Evolutionary conservation across 306 rosid species (phyloP).

Genomic region (Cicer chorassanicum): DNA sequence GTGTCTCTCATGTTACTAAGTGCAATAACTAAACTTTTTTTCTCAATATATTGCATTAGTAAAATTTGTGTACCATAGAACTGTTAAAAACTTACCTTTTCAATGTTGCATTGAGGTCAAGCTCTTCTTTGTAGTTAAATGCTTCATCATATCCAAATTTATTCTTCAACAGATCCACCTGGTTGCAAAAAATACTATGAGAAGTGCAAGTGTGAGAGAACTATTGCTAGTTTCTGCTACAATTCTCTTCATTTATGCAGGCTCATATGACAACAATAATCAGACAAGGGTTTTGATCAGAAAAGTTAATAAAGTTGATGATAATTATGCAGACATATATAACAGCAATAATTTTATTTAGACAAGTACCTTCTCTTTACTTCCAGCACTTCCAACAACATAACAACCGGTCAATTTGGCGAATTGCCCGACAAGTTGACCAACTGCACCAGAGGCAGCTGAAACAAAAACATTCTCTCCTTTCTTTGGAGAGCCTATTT

Average conservation of each 20-base stretch:
- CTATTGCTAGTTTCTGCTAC: not conserved
- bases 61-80: not conserved
- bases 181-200: not conserved
- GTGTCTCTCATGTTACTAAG: not conserved
- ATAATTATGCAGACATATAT: not conserved
- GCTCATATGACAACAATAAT: no score
- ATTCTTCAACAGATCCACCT: constrained; percentile 45
- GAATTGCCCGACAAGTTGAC: constrained; percentile 51
- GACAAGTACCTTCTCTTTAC: constrained; percentile 48
- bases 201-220: no score
- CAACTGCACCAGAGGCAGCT: constrained; percentile 52
- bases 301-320: not conserved
- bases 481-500: constrained; percentile 48
- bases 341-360: not conserved
- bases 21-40: not conserved
- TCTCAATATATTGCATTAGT: constrained; percentile 5
- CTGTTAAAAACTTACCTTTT: constrained; percentile 23
- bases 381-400: constrained; percentile 62
- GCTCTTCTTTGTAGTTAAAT: constrained; percentile 50
- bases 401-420: constrained; percentile 45
- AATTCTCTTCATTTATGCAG: not conserved
- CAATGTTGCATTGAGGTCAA: constrained; percentile 40
- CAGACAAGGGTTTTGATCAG: no score
- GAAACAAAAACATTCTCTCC: constrained; percentile 53
- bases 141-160: constrained; percentile 49